Evolutionary conservation across 495 filamentous ascomycete species (phyloP), one percentile per base, ranked within the genome.

Genomic region (Zalerion maritima): DNA sequence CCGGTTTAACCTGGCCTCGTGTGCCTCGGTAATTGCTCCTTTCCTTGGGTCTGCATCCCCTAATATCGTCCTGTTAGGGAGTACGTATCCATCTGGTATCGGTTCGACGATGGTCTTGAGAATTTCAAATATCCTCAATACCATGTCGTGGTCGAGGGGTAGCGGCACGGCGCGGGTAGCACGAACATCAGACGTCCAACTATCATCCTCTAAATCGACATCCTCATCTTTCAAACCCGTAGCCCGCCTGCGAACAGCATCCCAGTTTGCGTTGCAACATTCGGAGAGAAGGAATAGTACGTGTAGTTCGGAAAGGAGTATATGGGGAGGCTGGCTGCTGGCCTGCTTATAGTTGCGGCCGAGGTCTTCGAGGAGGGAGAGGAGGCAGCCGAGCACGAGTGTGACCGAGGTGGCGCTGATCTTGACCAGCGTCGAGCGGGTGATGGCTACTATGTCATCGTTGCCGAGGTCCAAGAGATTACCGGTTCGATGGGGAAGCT

Each of bases 401-500:
- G 56, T 52, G 26, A 75, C 58, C 25, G 63, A 64, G 29, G 51
- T 49, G 29, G 58, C 51, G 47, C 69, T 65, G 42, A 76, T 52
- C 39, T 70, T 70, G 30, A 75, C 55, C 41, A 77, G 52, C 8
- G 72, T 73, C 11, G 63, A 53, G 31, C 71, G 62, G 23, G 72
- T 71, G 26, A 71, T 64, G 28, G 55, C 48, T 22, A 69, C 66
- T 31, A 74, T 57, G 22, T 77, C 71, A 54, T 77, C 71, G 37
- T 66, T 65, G 40, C 58, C 54, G 36, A 75, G 63, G 38, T 70
- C 63, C 35, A 64, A 57, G 39, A 57, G 50, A 43, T 62, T 69
- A 40, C 72, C 72, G 32, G 72, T 75, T 34, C 69, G 63, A 46
- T 73, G 68, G 21, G 72, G 72, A 35, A 77, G 67, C 72, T 77